Conservation (phyloP, 176 grass and related monocot species). For the Cocos nucifera region DNA sequence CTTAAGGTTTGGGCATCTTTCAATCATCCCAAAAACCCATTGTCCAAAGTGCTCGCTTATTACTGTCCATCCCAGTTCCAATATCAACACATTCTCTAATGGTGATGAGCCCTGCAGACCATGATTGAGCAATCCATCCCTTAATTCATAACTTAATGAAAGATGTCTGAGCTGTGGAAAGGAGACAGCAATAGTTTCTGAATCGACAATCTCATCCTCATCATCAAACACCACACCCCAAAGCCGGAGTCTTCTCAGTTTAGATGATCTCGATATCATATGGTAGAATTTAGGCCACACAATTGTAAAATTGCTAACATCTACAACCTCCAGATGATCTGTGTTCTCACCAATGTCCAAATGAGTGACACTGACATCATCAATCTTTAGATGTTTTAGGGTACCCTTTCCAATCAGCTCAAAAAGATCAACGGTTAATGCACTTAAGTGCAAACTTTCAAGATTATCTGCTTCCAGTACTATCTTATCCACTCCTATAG, state of each 20-base stretch:
- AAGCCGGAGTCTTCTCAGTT: constrained; percentile 54
- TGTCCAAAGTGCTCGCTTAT: constrained; percentile 93
- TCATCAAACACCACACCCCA: constrained; percentile 97
- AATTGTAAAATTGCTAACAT: constrained; percentile 89
- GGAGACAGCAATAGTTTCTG: constrained; percentile 78
- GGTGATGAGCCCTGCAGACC: constrained; percentile 59
- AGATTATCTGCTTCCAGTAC: constrained; percentile 91
- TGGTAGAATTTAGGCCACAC: constrained; percentile 84
- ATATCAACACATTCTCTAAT: constrained; percentile 67
- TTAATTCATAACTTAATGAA: constrained; percentile 86
- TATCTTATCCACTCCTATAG: constrained; percentile 78
- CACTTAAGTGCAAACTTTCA: constrained; percentile 67
- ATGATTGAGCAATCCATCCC: constrained; percentile 66
- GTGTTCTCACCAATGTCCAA: constrained; percentile 83
- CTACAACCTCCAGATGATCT: constrained; percentile 67
- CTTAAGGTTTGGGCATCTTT: constrained; percentile 90
- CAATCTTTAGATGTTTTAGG: constrained; percentile 77
- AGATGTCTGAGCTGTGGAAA: constrained; percentile 84
- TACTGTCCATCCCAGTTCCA: constrained; percentile 93
- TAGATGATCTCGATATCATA: constrained; percentile 77
- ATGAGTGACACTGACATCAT: constrained; percentile 92
- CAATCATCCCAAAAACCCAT: constrained; percentile 97
- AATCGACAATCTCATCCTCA: constrained; percentile 89
- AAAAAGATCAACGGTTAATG: constrained; percentile 89
- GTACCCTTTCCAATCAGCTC: constrained; percentile 81